Evolutionary conservation across 306 rosid species (phyloP).

Genomic region (Corylus avellana): DNA sequence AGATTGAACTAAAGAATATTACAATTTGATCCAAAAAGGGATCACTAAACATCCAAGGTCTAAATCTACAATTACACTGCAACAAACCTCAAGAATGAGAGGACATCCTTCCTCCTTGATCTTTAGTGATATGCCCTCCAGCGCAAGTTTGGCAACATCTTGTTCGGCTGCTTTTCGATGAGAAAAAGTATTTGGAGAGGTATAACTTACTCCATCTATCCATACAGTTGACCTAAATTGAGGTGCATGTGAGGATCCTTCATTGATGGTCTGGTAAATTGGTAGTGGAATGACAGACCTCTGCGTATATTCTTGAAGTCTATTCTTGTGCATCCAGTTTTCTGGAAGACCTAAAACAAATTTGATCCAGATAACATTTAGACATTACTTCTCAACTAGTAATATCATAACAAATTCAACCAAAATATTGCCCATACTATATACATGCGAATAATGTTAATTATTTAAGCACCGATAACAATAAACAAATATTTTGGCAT

Average conservation of each 20-base stretch:
- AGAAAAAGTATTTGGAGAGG: conserved; percentile 31
- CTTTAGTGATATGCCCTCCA: conserved; percentile 21
- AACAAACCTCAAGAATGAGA: conserved; percentile 43
- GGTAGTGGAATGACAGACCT: conserved; percentile 31
- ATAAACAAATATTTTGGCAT: background rate
- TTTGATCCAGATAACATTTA: background rate
- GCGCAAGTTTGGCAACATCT: conserved; percentile 49
- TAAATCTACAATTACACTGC: background rate
- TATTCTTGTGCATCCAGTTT: conserved; percentile 26
- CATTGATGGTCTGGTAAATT: conserved; percentile 35
- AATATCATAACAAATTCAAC: background rate
- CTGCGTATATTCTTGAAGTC: conserved; percentile 36
- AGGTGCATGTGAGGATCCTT: conserved; percentile 35
- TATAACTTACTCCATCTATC: conserved; percentile 36
- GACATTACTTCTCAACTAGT: background rate
- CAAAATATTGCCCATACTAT: background rate
- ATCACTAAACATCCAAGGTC: background rate
- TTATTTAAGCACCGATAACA: background rate
- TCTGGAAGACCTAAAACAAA: conserved; percentile 14
- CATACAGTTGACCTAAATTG: conserved; percentile 40
- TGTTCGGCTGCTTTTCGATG: conserved; percentile 52
- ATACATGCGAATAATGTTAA: background rate
- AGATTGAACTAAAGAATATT: background rate
- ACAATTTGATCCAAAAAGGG: background rate
- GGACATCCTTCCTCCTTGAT: conserved; percentile 35